Evolutionary conservation across 129 eudicot species (phyloP), one percentile per base, ranked within the genome.

Genomic region (Flaveria trinervia): DNA sequence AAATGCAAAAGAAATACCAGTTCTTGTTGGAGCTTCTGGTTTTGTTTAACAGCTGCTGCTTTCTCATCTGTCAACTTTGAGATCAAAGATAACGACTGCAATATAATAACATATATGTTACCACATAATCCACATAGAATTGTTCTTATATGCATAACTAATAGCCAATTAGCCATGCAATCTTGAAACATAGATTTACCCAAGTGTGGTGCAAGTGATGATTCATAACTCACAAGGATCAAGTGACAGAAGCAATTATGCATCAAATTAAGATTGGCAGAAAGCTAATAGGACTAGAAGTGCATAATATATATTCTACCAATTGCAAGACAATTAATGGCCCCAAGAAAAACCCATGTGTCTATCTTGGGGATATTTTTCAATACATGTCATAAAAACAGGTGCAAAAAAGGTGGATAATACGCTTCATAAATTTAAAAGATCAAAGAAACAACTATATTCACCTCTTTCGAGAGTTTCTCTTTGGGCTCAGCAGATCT

Each of bases 21-120:
- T 86, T 94, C 98, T 59, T 81, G 89, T 60, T 77, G 87, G 28
- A 91, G 96, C 81, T 91, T 91, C 82, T 89, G 89, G 57, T 57
- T 91, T 82, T 91, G 88, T 82, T 86, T 82, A 79, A 83, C n/a
- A 74, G 92, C 95, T 75, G 86, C 78, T 73, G 79, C 81, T 82
- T 86, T 94, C 89, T 94, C 98, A 69, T 94, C 89, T 16, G 90
- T 89, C 88, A 94, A 78, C 90, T 80, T 94, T 23, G 96, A 90
- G 68, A 88, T 83, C 76, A 80, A 13, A 67, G 92, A 77, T 81
- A 71, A 25, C 25, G 75, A 69, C 94, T 90, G 86, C 76, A 59
- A 46, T 39, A 65, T 33, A 46, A 45, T 28, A 13, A 51, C 45
- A 62, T 12, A 48, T 16, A 71, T 18, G 55, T 62, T 62, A 77